A percentile compares a stretch with the other conserved stretches of the same genome.
Conservation (phyloP, 1,284 basidiomycete genomes). For the Ceratobasidium sp. region DNA sequence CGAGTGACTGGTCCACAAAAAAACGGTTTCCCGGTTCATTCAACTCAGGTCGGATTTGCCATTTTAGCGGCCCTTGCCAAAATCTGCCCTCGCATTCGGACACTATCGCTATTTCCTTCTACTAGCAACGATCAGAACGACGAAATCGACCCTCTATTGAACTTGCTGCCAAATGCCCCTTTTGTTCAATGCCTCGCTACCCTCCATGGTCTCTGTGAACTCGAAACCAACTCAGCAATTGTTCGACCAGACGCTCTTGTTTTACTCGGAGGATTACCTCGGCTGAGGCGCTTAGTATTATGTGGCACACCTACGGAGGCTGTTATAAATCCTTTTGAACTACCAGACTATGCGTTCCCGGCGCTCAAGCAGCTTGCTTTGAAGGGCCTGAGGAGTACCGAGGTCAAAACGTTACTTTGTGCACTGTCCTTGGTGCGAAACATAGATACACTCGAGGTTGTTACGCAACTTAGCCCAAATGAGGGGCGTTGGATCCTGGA, state of each 20-base stretch:
- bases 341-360: not conserved
- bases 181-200: not conserved
- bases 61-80: no score
- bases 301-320: not conserved
- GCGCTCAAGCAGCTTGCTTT: not conserved
- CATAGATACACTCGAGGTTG: not conserved
- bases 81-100: no score
- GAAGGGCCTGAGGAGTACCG: not conserved
- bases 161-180: not conserved
- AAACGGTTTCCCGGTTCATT: no score
- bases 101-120: no score
- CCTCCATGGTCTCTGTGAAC: not conserved
- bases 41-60: no score
- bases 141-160: no score
- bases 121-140: no score
- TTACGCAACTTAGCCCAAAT: not conserved
- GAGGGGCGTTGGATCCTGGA: not conserved
- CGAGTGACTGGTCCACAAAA: no score
- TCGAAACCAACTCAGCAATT: not conserved
- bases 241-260: not conserved
- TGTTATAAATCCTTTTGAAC: not conserved
- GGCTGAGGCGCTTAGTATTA: not conserved
- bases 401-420: not conserved
- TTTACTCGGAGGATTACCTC: not conserved
- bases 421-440: not conserved